A percentile compares a stretch with the other conserved stretches of the same genome.
phyloP scores from a whole-genome alignment of 176 grass and related monocot species.

The Elymus sibiricus region DNA sequence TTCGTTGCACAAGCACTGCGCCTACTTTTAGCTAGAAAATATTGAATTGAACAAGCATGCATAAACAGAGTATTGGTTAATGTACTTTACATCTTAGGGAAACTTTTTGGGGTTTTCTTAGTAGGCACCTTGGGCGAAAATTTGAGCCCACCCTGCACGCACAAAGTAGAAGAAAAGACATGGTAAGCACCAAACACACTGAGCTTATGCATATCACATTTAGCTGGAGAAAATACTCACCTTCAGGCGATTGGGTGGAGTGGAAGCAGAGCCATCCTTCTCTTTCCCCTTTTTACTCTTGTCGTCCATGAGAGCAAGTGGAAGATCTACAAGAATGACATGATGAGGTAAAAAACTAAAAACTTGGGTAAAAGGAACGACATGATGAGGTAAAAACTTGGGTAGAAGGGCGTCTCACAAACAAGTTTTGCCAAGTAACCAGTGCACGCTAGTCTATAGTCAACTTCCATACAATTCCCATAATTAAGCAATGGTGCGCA shows the following conservation, averaged over 20 bases:
- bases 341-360: too few species aligned
- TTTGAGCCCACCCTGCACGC: slow-evolving; percentile 17
- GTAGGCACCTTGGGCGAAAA: slow-evolving; percentile 27
- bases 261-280: slow-evolving; percentile 18
- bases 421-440: not conserved
- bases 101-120: slow-evolving; percentile 6
- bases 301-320: slow-evolving; percentile 31
- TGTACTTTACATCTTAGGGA: slow-evolving; percentile 25
- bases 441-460: not conserved
- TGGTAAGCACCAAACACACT: not conserved
- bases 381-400: not conserved
- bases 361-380: too few species aligned
- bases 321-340: not conserved
- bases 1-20: slow-evolving; percentile 3
- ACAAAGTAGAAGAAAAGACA: not conserved
- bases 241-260: not conserved
- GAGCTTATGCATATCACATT: not conserved
- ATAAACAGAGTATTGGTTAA: not conserved
- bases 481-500: not conserved
- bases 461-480: not conserved
- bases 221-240: not conserved
- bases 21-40: not conserved
- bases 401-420: not conserved
- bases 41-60: not conserved
- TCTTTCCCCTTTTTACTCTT: slow-evolving; percentile 1